These are phyloP conservation scores for Zygotorulaspora chibaensis DNA, from an alignment of 805 yeast species.

Conservation along the genomic window DNA sequence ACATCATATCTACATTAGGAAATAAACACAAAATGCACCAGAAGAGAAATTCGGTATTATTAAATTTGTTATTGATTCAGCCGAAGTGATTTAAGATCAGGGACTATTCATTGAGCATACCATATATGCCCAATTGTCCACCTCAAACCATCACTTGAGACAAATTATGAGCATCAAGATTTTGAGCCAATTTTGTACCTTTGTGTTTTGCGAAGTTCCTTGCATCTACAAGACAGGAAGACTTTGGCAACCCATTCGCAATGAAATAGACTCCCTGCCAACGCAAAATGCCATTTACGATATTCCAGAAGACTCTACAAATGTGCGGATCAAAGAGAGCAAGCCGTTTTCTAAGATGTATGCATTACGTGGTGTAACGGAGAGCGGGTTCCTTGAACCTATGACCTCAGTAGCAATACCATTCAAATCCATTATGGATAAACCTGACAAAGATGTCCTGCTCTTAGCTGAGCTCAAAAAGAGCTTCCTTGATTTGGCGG, in stretches of 20 bases:
- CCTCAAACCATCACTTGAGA: neutral
- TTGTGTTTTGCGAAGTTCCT: conserved; percentile 15
- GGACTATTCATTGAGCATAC: neutral
- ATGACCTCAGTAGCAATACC: conserved; percentile 7
- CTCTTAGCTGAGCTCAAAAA: conserved; percentile 7
- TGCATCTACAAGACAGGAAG: conserved; percentile 14
- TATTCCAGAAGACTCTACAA: conserved; percentile 6
- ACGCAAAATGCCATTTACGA: conserved; percentile 7
- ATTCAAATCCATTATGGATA: neutral
- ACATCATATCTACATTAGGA: neutral
- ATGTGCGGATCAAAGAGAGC: neutral
- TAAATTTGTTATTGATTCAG: neutral
- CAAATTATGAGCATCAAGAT: conserved; percentile 7
- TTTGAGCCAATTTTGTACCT: conserved; percentile 10
- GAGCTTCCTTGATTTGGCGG: conserved; percentile 10
- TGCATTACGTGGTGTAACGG: conserved; percentile 10
- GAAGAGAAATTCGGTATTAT: neutral
- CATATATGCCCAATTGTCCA: too few relatives aligned
- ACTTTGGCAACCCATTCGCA: conserved; percentile 12
- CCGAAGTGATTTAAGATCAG: neutral
- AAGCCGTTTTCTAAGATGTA: conserved; percentile 2
- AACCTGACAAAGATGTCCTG: neutral
- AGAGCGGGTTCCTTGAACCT: conserved; percentile 11
- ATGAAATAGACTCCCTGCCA: conserved; percentile 3
- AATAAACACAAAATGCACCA: conserved; percentile 1